phyloP scores from a whole-genome alignment of 2,329 filamentous ascomycete genomes.

The Colletotrichum noveboracense region DNA sequence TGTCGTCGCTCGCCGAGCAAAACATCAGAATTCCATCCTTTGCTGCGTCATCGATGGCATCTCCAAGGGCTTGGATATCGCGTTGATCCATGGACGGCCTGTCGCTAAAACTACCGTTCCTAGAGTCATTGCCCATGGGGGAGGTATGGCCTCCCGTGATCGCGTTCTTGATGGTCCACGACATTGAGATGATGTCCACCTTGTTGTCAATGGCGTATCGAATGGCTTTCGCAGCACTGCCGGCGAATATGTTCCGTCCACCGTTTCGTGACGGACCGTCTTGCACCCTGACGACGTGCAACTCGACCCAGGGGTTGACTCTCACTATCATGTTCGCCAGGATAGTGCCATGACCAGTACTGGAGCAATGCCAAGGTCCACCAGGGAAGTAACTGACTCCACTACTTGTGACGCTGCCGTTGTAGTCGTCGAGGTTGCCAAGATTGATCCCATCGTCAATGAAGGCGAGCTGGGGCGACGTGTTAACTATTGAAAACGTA shows the following conservation, averaged over 20 bases:
- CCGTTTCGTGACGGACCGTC: background rate
- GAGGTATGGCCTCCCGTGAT: background rate
- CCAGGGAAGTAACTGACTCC: background rate
- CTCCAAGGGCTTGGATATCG: background rate
- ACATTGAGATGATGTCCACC: background rate
- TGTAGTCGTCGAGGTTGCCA: background rate
- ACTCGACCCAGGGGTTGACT: background rate
- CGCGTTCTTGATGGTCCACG: background rate
- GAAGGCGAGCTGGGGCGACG: rapidly evolving
- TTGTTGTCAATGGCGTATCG: background rate
- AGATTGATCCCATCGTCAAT: background rate
- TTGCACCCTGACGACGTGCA: background rate
- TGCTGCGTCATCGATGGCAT: background rate
- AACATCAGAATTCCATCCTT: background rate
- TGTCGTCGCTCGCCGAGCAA: background rate
- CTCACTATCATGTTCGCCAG: background rate
- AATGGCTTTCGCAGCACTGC: background rate
- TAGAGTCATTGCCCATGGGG: background rate
- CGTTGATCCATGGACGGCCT: background rate
- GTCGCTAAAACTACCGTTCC: background rate
- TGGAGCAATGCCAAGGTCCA: background rate
- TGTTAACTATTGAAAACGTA: background rate
- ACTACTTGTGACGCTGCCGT: background rate
- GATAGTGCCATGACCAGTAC: background rate
- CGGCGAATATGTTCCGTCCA: background rate